A percentile compares a stretch with the other conserved stretches of the same genome.
phyloP scores from a whole-genome alignment of 495 filamentous ascomycete species.

The Umbilicaria muhlenbergii region DNA sequence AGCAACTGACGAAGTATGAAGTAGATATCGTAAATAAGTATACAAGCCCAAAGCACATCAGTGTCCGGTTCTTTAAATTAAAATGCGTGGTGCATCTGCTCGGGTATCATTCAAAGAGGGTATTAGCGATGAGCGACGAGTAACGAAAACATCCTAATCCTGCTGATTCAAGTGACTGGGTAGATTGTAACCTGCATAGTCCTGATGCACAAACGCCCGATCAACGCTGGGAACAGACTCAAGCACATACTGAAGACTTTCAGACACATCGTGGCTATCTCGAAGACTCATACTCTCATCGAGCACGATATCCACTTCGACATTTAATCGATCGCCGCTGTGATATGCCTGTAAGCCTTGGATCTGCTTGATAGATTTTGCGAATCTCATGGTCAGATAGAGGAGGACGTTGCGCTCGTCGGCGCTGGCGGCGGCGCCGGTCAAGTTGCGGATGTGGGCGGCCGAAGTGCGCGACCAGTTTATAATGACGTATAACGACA shows the following conservation, averaged over 20 bases:
- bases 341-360: constrained; percentile 83
- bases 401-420: constrained; percentile 74
- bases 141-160: neutral
- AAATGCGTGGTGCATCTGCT: no score
- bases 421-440: constrained; percentile 63
- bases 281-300: constrained; percentile 62
- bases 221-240: constrained; percentile 71
- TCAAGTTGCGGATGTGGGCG: constrained; percentile 70
- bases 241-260: constrained; percentile 79
- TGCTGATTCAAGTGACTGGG: constrained; percentile 78
- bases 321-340: constrained; percentile 75
- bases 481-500: constrained; percentile 69
- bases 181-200: constrained; percentile 69
- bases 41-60: no score
- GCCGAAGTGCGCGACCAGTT: constrained; percentile 67
- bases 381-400: constrained; percentile 90
- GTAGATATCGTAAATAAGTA: no score
- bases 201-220: constrained; percentile 60
- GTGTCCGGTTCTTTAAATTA: no score
- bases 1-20: no score
- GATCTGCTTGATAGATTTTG: constrained; percentile 73
- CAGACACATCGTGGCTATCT: constrained; percentile 80
- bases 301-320: constrained; percentile 71
- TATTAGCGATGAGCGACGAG: no score
- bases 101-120: no score